These are phyloP conservation scores for Phytophthora boehmeriae DNA, from an alignment of 352 stramenopile genomes.

Conservation along the genomic window DNA sequence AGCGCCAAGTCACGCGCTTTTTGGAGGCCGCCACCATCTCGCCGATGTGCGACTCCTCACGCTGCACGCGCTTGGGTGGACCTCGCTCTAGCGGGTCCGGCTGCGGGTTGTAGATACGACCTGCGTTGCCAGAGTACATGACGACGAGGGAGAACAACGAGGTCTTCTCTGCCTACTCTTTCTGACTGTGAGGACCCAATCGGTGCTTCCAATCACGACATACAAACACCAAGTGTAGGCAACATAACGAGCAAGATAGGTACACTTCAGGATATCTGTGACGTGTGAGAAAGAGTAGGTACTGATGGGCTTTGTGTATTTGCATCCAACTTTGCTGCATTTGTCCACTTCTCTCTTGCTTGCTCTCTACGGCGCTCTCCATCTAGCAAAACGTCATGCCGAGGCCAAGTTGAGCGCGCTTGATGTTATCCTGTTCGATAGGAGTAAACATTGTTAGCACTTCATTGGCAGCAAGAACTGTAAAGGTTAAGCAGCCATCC, in stretches of 20 bases:
- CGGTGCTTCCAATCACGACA: slow-evolving; percentile 4
- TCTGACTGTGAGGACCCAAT: slow-evolving; percentile 1
- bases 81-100: slow-evolving; percentile 72
- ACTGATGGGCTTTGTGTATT: slow-evolving; percentile 5
- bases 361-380: slow-evolving; percentile 16
- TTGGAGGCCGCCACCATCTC: slow-evolving; percentile 83
- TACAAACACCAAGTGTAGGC: slow-evolving; percentile 1
- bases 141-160: neutral
- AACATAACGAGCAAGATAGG: slow-evolving; percentile 19
- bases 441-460: slow-evolving; percentile 4
- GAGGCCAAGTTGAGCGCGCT: slow-evolving; percentile 84
- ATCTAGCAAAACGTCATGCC: slow-evolving; percentile 85
- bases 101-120: slow-evolving; percentile 74
- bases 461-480: neutral
- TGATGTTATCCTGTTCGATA: slow-evolving; percentile 81
- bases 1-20: slow-evolving; percentile 85
- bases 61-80: slow-evolving; percentile 70
- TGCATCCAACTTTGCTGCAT: slow-evolving; percentile 13
- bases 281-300: slow-evolving; percentile 13
- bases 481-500: slow-evolving; percentile 8
- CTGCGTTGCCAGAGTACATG: slow-evolving; percentile 66
- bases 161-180: neutral
- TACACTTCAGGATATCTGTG: slow-evolving; percentile 10
- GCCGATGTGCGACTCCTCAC: slow-evolving; percentile 80
- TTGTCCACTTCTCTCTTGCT: slow-evolving; percentile 4